These are phyloP conservation scores for Hordeum marinum DNA, from an alignment of 176 grass and related monocot species.

Conservation along the genomic window DNA sequence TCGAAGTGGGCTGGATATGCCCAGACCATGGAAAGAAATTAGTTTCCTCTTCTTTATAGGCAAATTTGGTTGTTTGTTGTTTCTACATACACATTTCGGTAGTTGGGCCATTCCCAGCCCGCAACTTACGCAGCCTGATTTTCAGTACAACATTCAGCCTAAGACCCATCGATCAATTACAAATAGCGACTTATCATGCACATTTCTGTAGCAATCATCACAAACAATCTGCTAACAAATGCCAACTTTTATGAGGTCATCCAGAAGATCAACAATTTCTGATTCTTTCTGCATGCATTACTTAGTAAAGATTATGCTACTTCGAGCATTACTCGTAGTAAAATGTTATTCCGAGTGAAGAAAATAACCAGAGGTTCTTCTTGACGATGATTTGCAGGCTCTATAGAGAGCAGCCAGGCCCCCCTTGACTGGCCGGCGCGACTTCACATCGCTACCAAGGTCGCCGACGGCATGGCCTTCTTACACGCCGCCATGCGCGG, in stretches of 20 bases:
- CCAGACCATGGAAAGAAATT: too few species aligned
- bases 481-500: slow-evolving; percentile 41
- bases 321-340: neutral
- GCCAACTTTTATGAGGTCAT: neutral
- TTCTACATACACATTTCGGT: too few species aligned
- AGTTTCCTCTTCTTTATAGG: too few species aligned
- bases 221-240: neutral
- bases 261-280: neutral
- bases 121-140: too few species aligned
- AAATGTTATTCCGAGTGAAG: neutral
- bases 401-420: slow-evolving; percentile 28
- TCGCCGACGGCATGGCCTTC: slow-evolving; percentile 58
- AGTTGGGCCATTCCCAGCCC: too few species aligned
- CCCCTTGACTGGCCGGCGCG: slow-evolving; percentile 46
- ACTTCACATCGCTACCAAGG: slow-evolving; percentile 35
- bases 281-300: neutral
- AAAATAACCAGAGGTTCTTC: neutral
- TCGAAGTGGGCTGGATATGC: neutral
- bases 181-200: neutral
- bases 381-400: slow-evolving; percentile 14
- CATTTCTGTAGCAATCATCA: neutral
- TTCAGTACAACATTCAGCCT: neutral
- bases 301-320: neutral
- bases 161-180: neutral
- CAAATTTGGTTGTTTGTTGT: too few species aligned